A percentile compares a stretch with the other conserved stretches of the same genome.
phyloP scores from a whole-genome alignment of 2,329 filamentous ascomycete species.

The Claviceps quebecensis region DNA sequence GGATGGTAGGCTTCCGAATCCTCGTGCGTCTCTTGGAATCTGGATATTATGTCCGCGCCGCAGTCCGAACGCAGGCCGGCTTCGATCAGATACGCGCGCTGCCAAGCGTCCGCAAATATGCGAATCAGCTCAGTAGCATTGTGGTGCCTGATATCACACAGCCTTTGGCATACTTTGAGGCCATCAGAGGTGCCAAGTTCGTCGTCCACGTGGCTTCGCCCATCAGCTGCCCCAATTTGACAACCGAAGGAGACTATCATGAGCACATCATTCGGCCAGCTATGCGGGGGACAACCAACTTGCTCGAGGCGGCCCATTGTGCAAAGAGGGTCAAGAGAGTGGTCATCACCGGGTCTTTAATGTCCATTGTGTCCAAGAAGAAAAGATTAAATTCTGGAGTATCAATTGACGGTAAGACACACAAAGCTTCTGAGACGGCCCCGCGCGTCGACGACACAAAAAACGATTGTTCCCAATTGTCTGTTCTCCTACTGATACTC shows the following conservation, averaged over 20 bases:
- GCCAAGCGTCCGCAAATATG: conserved; percentile 5
- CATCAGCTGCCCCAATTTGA: neutral
- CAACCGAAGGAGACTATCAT: no score
- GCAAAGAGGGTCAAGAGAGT: neutral
- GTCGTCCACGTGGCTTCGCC: conserved; percentile 15
- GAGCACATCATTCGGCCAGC: neutral
- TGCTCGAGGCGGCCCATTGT: neutral
- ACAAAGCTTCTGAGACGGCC: neutral
- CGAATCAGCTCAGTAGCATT: conserved; percentile 12
- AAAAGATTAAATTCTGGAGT: neutral
- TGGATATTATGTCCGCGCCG: conserved; percentile 16
- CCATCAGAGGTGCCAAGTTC: conserved; percentile 25
- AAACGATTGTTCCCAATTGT: neutral
- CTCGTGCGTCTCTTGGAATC: conserved; percentile 13
- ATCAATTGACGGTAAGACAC: neutral
- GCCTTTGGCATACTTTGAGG: conserved; percentile 25
- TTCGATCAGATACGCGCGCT: conserved; percentile 4
- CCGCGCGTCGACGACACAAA: neutral
- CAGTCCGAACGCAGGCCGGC: conserved; percentile 13
- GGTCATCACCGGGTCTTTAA: neutral
- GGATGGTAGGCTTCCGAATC: conserved; percentile 18
- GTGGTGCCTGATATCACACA: conserved; percentile 24
- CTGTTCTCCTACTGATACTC: no score
- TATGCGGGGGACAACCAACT: neutral
- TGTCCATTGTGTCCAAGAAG: neutral